These are phyloP conservation scores for Tetragonia tetragonoides DNA, from an alignment of 148 eudicot species.

Conservation along the genomic window DNA sequence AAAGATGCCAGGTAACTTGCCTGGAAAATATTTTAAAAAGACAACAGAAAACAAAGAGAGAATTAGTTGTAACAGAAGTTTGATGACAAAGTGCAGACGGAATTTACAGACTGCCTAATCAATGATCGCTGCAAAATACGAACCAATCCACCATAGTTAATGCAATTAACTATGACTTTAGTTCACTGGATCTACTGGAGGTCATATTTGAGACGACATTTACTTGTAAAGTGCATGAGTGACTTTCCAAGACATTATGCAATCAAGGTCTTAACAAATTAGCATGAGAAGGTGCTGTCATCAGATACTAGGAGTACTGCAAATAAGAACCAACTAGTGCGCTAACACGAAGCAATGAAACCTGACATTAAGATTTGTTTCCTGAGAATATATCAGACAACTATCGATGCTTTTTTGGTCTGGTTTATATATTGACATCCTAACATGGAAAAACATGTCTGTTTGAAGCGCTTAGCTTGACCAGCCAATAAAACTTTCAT, in stretches of 20 bases:
- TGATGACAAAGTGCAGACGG: no score
- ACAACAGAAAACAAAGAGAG: no score
- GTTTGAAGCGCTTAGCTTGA: not conserved
- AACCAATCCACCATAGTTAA: no score
- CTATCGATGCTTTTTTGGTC: no score
- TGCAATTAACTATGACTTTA: not conserved
- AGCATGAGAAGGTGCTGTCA: not conserved
- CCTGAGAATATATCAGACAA: not conserved
- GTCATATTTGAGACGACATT: not conserved
- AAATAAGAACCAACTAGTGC: no score
- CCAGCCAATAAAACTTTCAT: not conserved
- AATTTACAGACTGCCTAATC: no score
- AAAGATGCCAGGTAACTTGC: conserved; percentile 64
- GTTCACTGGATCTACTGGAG: not conserved
- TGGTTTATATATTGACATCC: not conserved
- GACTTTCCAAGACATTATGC: no score
- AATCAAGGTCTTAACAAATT: not conserved
- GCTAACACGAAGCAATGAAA: not conserved
- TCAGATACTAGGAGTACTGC: not conserved
- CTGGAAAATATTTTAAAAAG: conserved; percentile 28
- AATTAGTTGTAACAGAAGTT: no score
- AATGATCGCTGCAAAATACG: no score
- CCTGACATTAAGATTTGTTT: not conserved
- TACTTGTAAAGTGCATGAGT: no score
- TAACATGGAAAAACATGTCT: not conserved